A percentile compares a stretch with the other conserved stretches of the same genome.
Conservation (phyloP, 345 rosid genomes). For the Dipteronia sinensis region DNA sequence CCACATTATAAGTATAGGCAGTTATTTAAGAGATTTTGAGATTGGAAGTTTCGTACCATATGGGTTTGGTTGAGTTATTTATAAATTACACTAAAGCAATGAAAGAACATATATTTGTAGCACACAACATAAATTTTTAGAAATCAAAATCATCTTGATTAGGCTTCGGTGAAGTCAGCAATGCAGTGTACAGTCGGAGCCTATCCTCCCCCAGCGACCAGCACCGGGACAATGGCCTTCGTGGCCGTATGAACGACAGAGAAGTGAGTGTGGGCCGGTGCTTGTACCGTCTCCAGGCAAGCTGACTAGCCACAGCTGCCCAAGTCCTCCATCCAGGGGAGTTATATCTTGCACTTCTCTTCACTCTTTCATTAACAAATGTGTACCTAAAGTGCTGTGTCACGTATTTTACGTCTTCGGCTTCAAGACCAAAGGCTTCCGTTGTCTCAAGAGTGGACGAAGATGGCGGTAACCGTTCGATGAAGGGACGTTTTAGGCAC, state of each 20-base stretch:
- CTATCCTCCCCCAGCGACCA: conserved; percentile 89
- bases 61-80: too few species aligned
- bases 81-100: too few species aligned
- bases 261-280: conserved; percentile 82
- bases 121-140: conserved; percentile 22
- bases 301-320: conserved; percentile 94
- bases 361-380: conserved; percentile 85
- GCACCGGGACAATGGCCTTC: conserved; percentile 84
- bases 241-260: conserved; percentile 83
- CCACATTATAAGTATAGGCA: too few species aligned
- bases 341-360: conserved; percentile 89
- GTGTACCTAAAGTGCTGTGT: conserved; percentile 97
- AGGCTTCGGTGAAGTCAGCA: conserved; percentile 94
- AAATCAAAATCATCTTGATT: conserved; percentile 92
- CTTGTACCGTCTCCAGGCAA: conserved; percentile 93
- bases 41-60: too few species aligned
- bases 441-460: conserved; percentile 90
- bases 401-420: conserved; percentile 86
- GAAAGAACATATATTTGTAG: too few species aligned
- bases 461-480: conserved; percentile 85
- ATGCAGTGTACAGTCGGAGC: conserved; percentile 83
- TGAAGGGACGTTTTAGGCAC: conserved; percentile 89
- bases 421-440: conserved; percentile 91
- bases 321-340: conserved; percentile 99
- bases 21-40: too few species aligned